Percentiles rank a stretch among this genome's conserved stretches.
These are phyloP conservation scores for Basidioascus undulatus DNA, from an alignment of 768 basidiomycete species.

Conservation along the genomic window DNA sequence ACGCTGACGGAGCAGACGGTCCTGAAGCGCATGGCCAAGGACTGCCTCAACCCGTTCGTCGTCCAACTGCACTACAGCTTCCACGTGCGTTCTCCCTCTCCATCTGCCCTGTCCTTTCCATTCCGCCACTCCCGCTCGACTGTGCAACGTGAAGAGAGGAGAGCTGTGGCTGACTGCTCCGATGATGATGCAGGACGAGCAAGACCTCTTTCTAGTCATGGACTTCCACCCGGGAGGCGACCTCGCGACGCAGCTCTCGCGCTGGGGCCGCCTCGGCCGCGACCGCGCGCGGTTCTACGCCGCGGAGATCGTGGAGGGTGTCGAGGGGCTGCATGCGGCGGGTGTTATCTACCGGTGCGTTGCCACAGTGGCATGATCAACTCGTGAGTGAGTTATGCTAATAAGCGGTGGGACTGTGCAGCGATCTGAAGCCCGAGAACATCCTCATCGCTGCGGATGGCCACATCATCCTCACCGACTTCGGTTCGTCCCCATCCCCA, in stretches of 20 bases:
- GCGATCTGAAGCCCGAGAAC: slow-evolving; percentile 84
- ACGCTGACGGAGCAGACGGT: slow-evolving; percentile 92
- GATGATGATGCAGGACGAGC: slow-evolving; percentile 37
- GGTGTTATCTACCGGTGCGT: slow-evolving; percentile 69
- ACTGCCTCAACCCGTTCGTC: slow-evolving; percentile 63
- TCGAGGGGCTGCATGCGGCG: slow-evolving; percentile 75
- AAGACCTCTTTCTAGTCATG: slow-evolving; percentile 92
- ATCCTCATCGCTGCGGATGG: slow-evolving; percentile 83
- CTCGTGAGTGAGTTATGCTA: slow-evolving; percentile 8
- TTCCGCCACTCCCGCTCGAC: too few species aligned
- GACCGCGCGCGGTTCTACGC: slow-evolving; percentile 93
- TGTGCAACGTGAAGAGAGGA: too few species aligned
- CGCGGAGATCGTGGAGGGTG: slow-evolving; percentile 81
- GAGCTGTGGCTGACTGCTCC: too few species aligned
- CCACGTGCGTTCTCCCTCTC: slow-evolving; percentile 23
- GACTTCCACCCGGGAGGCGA: slow-evolving; percentile 94
- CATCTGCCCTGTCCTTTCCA: too few species aligned
- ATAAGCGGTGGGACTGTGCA: background rate
- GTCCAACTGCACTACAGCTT: slow-evolving; percentile 94
- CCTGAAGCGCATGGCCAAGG: slow-evolving; percentile 71
- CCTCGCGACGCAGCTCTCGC: slow-evolving; percentile 84
- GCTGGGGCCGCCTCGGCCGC: slow-evolving; percentile 79
- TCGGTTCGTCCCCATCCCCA: slow-evolving; percentile 44
- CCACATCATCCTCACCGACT: slow-evolving; percentile 92
- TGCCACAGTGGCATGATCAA: slow-evolving; percentile 6